phyloP scores from a whole-genome alignment of 495 filamentous ascomycete species.

The Antarctomyces pellizariae region DNA sequence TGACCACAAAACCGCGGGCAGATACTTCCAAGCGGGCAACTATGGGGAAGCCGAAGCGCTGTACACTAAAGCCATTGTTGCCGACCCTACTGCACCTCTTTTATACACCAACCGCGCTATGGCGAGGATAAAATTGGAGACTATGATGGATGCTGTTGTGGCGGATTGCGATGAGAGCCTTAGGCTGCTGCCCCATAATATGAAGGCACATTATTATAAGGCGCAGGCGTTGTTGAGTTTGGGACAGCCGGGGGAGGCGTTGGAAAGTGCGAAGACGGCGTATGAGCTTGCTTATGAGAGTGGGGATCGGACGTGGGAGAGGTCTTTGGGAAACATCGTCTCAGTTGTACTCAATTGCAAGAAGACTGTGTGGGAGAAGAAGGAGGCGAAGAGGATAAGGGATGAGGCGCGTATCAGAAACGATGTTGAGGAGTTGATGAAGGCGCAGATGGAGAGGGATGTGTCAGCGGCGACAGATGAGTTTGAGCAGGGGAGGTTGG shows the following conservation, averaged over 20 bases:
- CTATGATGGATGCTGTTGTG: constrained; percentile 48
- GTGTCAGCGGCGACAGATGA: constrained; percentile 20
- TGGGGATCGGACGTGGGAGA: constrained; percentile 22
- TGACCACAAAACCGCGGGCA: not conserved
- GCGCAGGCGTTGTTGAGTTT: constrained; percentile 63
- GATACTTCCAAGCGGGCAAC: constrained; percentile 1
- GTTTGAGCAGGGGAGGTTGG: constrained; percentile 34
- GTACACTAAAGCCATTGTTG: constrained; percentile 22
- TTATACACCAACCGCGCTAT: constrained; percentile 81
- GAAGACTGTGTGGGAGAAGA: constrained; percentile 44
- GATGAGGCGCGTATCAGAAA: constrained; percentile 17
- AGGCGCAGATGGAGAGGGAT: constrained; percentile 27
- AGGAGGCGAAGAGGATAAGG: constrained; percentile 23
- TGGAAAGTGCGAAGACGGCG: constrained; percentile 43
- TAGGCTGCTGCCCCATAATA: constrained; percentile 32
- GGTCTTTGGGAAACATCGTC: constrained; percentile 40
- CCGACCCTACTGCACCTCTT: constrained; percentile 33
- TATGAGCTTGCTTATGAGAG: constrained; percentile 42
- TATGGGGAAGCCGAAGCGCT: not conserved
- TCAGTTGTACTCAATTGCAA: constrained; percentile 50
- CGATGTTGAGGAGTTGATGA: constrained; percentile 20
- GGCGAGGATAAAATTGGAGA: constrained; percentile 48
- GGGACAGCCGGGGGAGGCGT: constrained; percentile 48
- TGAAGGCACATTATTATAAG: constrained; percentile 73
- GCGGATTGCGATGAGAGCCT: constrained; percentile 58